phyloP scores from a whole-genome alignment of 2,329 filamentous ascomycete species.

The Geosmithia putterillii region DNA sequence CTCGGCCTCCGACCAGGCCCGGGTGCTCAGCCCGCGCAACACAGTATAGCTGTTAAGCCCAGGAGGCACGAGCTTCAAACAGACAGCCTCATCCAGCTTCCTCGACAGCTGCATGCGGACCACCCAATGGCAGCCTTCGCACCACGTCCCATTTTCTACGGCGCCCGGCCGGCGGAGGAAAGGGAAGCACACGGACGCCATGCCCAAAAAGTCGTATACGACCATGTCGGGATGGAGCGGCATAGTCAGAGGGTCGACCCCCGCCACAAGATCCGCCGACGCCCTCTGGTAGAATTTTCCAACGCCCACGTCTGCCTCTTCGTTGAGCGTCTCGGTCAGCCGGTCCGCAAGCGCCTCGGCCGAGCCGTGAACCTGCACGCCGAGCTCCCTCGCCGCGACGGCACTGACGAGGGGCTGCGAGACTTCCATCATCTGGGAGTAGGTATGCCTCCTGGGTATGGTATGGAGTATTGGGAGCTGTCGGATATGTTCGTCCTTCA shows the following conservation, averaged over 20 bases:
- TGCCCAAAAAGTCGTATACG: conserved; percentile 3
- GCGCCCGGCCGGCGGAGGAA: not conserved
- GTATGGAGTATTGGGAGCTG: not conserved
- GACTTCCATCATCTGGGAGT: not conserved
- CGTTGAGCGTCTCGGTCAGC: not conserved
- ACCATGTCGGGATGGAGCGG: not conserved
- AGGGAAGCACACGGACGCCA: conserved; percentile 4
- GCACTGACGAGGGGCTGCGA: conserved; percentile 3
- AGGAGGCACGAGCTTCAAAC: not conserved
- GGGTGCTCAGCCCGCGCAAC: not conserved
- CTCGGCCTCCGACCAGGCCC: not conserved
- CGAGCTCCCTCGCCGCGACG: conserved; percentile 2
- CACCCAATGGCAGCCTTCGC: conserved; percentile 2
- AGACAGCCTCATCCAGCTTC: not conserved
- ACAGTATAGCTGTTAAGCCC: not conserved
- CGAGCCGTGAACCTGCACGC: conserved; percentile 1
- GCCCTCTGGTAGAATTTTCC: conserved; percentile 1
- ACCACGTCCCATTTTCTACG: conserved; percentile 2
- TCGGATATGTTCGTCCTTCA: not conserved
- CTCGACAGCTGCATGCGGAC: not conserved
- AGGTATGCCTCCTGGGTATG: not conserved
- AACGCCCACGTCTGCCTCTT: not conserved
- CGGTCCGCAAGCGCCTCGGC: not conserved
- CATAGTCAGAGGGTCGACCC: not conserved
- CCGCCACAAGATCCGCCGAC: not conserved